Evolutionary conservation across 768 basidiomycete genomes (phyloP).

Genomic region (Daedalea quercina): DNA sequence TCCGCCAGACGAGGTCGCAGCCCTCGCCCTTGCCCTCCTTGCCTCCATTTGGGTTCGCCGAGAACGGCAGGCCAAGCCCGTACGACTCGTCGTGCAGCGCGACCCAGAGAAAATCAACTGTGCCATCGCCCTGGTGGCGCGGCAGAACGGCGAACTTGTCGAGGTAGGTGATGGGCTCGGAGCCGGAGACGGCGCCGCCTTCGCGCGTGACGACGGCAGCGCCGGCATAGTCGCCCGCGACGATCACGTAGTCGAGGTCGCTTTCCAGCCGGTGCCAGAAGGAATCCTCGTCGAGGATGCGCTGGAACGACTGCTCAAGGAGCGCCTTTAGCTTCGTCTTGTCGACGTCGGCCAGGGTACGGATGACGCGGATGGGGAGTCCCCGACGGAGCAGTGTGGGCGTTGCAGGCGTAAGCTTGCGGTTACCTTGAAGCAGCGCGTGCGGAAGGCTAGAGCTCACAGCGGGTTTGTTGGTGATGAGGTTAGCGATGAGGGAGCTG

Average conservation of each 20-base stretch:
- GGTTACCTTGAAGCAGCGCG: constrained; percentile 81
- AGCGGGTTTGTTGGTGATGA: constrained; percentile 97
- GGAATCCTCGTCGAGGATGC: constrained; percentile 57
- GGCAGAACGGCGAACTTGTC: constrained; percentile 99
- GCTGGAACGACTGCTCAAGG: constrained; percentile 82
- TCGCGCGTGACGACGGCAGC: constrained; percentile 87
- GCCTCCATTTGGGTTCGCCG: constrained; percentile 93
- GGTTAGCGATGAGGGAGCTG: constrained; percentile 90
- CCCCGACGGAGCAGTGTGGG: constrained; percentile 91
- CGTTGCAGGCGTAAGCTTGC: constrained; percentile 81
- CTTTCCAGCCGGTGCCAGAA: constrained; percentile 78
- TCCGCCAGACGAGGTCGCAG: constrained; percentile 94
- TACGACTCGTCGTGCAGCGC: constrained; percentile 98
- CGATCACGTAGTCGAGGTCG: constrained; percentile 83
- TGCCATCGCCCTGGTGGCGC: constrained; percentile 93
- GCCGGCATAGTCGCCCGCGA: constrained; percentile 93
- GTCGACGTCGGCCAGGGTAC: constrained; percentile 66
- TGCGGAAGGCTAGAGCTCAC: constrained; percentile 94
- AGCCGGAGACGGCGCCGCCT: constrained; percentile 21
- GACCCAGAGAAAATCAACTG: constrained; percentile 99
- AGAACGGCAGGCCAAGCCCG: constrained; percentile 88
- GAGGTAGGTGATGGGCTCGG: constrained; percentile 72
- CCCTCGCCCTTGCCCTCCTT: constrained; percentile 85
- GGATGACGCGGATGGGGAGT: constrained; percentile 77
- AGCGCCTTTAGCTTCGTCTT: constrained; percentile 66